These are phyloP conservation scores for Ophiobolus disseminans DNA, from an alignment of 2,329 filamentous ascomycete genomes.

Conservation along the genomic window DNA sequence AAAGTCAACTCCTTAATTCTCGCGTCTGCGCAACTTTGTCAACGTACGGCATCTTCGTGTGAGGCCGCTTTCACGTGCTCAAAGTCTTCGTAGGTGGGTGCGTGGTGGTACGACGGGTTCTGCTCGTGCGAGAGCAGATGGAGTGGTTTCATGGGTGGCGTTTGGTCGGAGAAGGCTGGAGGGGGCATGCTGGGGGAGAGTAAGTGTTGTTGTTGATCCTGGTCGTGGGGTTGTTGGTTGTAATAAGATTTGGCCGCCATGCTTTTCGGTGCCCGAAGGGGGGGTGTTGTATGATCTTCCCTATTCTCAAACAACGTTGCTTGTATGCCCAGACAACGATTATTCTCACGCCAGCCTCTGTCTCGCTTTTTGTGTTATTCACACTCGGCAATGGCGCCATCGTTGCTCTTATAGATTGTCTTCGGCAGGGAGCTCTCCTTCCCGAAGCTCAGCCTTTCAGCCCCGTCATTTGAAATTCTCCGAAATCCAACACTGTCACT, in stretches of 20 bases:
- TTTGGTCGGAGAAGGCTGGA: slow-evolving; percentile 9
- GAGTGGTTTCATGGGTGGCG: slow-evolving; percentile 23
- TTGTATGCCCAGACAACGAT: not conserved
- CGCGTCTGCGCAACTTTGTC: not conserved
- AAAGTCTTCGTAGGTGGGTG: slow-evolving; percentile 19
- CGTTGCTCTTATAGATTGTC: slow-evolving; percentile 1
- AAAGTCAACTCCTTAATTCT: slow-evolving; percentile 5
- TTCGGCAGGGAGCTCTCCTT: not conserved
- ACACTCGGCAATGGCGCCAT: not conserved
- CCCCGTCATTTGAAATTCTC: slow-evolving; percentile 10
- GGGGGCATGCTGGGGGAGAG: slow-evolving; percentile 17
- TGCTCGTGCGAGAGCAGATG: slow-evolving; percentile 18
- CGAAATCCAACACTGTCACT: not conserved
- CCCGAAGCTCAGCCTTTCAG: not conserved
- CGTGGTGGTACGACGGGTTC: slow-evolving; percentile 8
- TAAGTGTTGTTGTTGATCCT: slow-evolving; percentile 21
- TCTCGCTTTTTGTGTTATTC: not conserved
- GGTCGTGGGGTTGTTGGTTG: slow-evolving; percentile 5
- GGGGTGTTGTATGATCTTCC: not conserved
- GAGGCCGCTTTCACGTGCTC: slow-evolving; percentile 23
- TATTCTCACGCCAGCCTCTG: not conserved
- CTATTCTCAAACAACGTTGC: not conserved
- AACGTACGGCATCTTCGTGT: slow-evolving; percentile 29
- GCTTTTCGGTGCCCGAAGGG: not conserved
- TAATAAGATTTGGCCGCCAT: slow-evolving; percentile 27